Conservation (phyloP, 2,329 filamentous ascomycete genomes). For the Fulvia fulva region DNA sequence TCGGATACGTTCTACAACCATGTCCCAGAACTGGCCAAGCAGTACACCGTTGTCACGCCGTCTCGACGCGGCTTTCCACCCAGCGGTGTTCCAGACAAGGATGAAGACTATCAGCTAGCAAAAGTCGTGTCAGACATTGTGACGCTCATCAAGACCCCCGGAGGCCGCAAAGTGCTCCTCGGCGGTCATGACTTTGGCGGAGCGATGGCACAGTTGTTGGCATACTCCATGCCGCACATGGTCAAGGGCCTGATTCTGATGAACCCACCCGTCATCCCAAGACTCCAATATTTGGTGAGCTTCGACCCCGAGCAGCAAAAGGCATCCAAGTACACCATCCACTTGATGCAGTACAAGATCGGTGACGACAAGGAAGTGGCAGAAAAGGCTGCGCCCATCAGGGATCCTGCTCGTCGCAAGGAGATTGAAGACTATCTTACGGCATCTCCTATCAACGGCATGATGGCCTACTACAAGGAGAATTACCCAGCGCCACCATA, state of each 20-base stretch:
- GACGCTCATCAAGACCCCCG: too few species aligned
- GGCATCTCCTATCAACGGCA: constrained; percentile 3
- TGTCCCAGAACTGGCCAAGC: too few species aligned
- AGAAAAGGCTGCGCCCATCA: constrained; percentile 1
- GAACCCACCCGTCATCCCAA: too few species aligned
- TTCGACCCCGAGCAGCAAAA: constrained; percentile 8
- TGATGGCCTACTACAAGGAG: constrained; percentile 8
- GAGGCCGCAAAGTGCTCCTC: too few species aligned
- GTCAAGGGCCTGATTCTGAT: constrained; percentile 3
- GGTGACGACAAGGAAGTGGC: constrained; percentile 6
- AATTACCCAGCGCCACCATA: constrained; percentile 1
- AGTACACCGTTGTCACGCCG: too few species aligned
- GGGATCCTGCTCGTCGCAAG: constrained; percentile 1
- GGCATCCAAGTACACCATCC: constrained; percentile 2
- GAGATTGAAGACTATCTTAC: constrained; percentile 3
- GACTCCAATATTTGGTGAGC: neutral
- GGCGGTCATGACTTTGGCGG: too few species aligned
- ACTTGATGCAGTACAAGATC: neutral
- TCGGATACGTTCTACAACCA: too few species aligned
- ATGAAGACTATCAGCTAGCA: too few species aligned
- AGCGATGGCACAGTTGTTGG: neutral
- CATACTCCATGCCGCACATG: neutral
- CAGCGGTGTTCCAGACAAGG: too few species aligned
- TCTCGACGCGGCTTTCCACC: too few species aligned
- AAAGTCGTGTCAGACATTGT: too few species aligned